These are phyloP conservation scores for Naegleria lovaniensis DNA, from an alignment of 208 protist species.

Conservation along the genomic window DNA sequence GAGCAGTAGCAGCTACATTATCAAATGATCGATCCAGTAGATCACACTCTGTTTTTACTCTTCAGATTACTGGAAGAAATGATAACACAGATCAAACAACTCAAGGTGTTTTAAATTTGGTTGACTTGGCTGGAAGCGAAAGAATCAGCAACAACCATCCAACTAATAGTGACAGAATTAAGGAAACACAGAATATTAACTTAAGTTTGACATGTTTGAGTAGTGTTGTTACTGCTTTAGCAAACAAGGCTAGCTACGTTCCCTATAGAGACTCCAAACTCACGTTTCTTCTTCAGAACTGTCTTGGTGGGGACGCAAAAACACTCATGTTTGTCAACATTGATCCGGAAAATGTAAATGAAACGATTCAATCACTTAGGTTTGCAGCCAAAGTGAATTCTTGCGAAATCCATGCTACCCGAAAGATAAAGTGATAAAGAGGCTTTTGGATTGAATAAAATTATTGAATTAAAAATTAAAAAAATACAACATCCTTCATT, in stretches of 20 bases:
- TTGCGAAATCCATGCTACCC: slow-evolving; percentile 59
- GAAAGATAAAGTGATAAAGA: neutral
- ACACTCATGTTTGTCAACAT: slow-evolving; percentile 84
- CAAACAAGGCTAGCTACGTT: slow-evolving; percentile 69
- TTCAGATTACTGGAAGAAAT: slow-evolving; percentile 37
- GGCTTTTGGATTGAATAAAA: neutral
- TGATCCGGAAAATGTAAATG: slow-evolving; percentile 56
- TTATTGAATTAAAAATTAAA: neutral
- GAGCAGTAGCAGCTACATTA: slow-evolving; percentile 1
- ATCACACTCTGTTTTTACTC: slow-evolving; percentile 43
- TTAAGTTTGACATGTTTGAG: slow-evolving; percentile 75
- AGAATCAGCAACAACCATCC: slow-evolving; percentile 69
- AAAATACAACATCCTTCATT: neutral
- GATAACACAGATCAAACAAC: slow-evolving; percentile 30
- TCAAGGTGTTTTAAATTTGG: slow-evolving; percentile 61
- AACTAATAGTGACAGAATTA: slow-evolving; percentile 67
- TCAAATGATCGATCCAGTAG: slow-evolving; percentile 33
- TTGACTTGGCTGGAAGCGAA: slow-evolving; percentile 83
- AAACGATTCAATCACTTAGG: slow-evolving; percentile 77
- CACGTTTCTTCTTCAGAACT: slow-evolving; percentile 78
- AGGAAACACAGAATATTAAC: slow-evolving; percentile 83
- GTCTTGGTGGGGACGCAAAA: slow-evolving; percentile 74
- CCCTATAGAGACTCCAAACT: slow-evolving; percentile 80
- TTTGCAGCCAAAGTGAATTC: slow-evolving; percentile 80
- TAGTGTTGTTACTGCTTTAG: slow-evolving; percentile 74